These are phyloP conservation scores for Cutaneotrichosporon cavernicola DNA, from an alignment of 1,284 basidiomycete genomes.

Conservation along the genomic window DNA sequence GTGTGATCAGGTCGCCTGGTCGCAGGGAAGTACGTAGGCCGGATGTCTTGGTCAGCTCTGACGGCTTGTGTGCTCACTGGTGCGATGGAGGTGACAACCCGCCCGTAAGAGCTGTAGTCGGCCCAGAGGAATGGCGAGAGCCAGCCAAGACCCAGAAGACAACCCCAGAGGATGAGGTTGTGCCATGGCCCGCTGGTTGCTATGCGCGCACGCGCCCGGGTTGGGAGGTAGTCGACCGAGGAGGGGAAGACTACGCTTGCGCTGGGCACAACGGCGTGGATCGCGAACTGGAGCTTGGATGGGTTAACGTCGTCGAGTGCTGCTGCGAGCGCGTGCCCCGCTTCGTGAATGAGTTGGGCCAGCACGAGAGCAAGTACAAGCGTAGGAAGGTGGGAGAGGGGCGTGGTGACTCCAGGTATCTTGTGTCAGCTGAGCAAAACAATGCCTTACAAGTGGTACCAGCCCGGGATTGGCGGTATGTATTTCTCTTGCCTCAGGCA, in stretches of 20 bases:
- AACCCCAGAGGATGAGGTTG: constrained; percentile 42
- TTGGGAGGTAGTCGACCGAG: constrained; percentile 33
- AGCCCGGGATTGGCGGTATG: constrained; percentile 27
- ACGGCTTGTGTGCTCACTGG: constrained; percentile 20
- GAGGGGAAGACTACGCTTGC: constrained; percentile 44
- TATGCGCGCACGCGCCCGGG: constrained; percentile 41
- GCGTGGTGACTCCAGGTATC: constrained; percentile 51
- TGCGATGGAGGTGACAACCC: constrained; percentile 35
- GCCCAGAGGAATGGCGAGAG: constrained; percentile 35
- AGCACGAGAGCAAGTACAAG: constrained; percentile 42
- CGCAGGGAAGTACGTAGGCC: constrained; percentile 23
- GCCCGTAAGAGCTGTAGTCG: constrained; percentile 29
- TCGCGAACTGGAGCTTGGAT: constrained; percentile 34
- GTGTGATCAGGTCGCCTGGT: constrained; percentile 40
- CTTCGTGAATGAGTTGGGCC: constrained; percentile 49
- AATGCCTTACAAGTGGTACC: constrained; percentile 34
- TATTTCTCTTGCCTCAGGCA: background rate
- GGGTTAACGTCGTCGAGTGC: constrained; percentile 44
- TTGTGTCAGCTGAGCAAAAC: constrained; percentile 19
- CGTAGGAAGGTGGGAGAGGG: constrained; percentile 45
- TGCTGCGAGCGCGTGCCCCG: constrained; percentile 47
- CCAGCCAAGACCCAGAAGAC: constrained; percentile 11
- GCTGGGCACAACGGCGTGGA: constrained; percentile 41
- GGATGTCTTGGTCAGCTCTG: background rate
- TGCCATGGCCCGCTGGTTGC: constrained; percentile 47